phyloP scores from a whole-genome alignment of 768 basidiomycete genomes.

The Tylopilus sp. region DNA sequence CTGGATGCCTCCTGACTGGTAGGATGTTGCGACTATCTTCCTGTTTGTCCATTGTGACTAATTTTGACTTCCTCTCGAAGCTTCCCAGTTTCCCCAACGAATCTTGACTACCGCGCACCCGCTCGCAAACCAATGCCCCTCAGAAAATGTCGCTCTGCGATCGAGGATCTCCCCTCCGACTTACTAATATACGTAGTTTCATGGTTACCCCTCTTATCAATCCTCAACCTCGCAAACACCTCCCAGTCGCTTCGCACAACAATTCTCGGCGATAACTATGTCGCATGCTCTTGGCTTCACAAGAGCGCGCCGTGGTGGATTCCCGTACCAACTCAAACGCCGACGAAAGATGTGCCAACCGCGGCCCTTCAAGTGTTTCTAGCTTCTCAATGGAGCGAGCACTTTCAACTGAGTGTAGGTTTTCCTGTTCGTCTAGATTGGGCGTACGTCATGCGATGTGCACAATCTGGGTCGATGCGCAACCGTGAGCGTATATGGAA shows the following conservation, averaged over 20 bases:
- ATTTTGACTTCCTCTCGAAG: background rate
- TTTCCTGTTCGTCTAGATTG: background rate
- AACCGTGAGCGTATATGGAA: conserved; percentile 1
- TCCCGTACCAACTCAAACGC: background rate
- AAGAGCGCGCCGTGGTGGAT: background rate
- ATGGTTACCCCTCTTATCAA: background rate
- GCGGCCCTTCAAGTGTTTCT: background rate
- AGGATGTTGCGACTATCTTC: background rate
- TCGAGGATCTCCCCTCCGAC: background rate
- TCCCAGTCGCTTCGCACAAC: background rate
- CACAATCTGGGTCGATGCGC: background rate
- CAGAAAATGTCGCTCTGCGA: background rate
- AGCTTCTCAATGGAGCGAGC: background rate
- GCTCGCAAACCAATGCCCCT: background rate
- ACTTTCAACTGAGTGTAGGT: background rate
- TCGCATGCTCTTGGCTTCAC: background rate
- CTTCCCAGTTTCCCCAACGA: background rate
- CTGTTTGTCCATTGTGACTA: background rate
- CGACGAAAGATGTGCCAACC: background rate
- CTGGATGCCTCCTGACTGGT: conserved; percentile 1
- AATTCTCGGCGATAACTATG: background rate
- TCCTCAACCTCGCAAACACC: background rate
- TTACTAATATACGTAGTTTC: background rate
- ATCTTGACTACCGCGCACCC: background rate
- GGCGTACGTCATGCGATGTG: background rate